phyloP scores from a whole-genome alignment of 2,329 filamentous ascomycete species.

The Sporothrix pallida region DNA sequence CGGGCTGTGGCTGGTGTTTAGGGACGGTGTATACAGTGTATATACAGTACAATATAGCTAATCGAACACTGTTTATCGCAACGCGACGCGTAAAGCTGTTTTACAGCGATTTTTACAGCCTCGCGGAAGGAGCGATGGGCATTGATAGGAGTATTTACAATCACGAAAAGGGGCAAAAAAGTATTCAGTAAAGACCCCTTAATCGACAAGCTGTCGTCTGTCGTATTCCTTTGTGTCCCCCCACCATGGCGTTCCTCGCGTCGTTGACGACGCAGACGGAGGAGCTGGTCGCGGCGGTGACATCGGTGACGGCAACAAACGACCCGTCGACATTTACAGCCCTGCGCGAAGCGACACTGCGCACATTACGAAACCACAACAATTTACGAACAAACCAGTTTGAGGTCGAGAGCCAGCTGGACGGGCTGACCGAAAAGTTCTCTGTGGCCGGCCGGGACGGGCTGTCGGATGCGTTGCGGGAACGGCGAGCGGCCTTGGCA shows the following conservation, averaged over 20 bases:
- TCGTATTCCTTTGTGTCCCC: no score
- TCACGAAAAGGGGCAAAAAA: neutral
- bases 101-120: neutral
- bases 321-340: slow-evolving; percentile 49
- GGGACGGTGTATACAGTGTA: neutral
- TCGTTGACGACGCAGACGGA: slow-evolving; percentile 69
- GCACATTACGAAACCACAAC: slow-evolving; percentile 59
- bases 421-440: slow-evolving; percentile 85
- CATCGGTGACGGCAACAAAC: slow-evolving; percentile 49
- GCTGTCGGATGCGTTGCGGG: slow-evolving; percentile 71
- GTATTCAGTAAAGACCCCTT: neutral
- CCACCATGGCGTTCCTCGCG: slow-evolving; percentile 73
- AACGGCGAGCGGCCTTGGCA: slow-evolving; percentile 43
- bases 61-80: neutral
- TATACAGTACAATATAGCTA: neutral
- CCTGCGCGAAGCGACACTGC: slow-evolving; percentile 57
- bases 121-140: neutral
- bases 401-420: slow-evolving; percentile 67
- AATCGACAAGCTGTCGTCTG: neutral
- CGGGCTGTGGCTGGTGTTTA: neutral
- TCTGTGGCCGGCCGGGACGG: slow-evolving; percentile 78
- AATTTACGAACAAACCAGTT: slow-evolving; percentile 77
- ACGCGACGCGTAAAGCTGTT: slow-evolving; percentile 34
- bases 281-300: slow-evolving; percentile 70
- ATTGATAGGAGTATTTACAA: neutral